These are phyloP conservation scores for Picocystis sp. DNA, from an alignment of 163 green algal species.

Conservation along the genomic window DNA sequence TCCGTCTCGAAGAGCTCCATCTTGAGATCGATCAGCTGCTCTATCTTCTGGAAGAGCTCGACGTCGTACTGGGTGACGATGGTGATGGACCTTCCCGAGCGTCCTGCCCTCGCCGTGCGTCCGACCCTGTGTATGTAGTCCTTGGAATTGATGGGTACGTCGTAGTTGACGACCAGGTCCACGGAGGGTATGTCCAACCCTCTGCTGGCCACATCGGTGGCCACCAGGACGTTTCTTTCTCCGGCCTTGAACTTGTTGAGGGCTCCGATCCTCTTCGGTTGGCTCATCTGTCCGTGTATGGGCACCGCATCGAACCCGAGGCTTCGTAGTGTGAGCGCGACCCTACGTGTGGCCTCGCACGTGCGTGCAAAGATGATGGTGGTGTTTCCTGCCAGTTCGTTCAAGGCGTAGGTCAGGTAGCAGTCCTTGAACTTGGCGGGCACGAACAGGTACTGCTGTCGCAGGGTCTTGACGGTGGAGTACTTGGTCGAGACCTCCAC, in stretches of 20 bases:
- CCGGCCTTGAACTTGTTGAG: constrained; percentile 96
- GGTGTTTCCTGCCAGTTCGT: constrained; percentile 73
- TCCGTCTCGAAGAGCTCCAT: constrained; percentile 72
- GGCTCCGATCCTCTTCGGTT: constrained; percentile 83
- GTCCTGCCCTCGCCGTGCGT: constrained; percentile 77
- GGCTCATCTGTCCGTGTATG: constrained; percentile 95
- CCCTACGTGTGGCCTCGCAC: constrained; percentile 69
- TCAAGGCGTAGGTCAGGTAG: constrained; percentile 78
- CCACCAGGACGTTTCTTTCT: constrained; percentile 59
- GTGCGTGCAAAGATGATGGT: constrained; percentile 92
- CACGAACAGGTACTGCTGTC: constrained; percentile 95
- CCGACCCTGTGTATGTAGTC: constrained; percentile 97
- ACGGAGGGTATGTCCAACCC: constrained; percentile 88
- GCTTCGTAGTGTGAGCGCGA: constrained; percentile 83
- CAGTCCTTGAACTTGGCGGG: constrained; percentile 98
- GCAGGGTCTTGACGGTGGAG: constrained; percentile 83
- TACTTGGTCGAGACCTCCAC: constrained; percentile 88
- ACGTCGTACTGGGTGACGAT: constrained; percentile 98
- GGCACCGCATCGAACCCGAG: constrained; percentile 84
- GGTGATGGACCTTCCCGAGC: constrained; percentile 73
- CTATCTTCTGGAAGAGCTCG: constrained; percentile 90
- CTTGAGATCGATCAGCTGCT: constrained; percentile 59
- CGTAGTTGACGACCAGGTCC: constrained; percentile 94
- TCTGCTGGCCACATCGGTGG: constrained; percentile 74
- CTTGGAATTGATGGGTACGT: constrained; percentile 85